Evolutionary conservation across 106 monocot genomes (phyloP), one percentile per base, ranked within the genome.

Genomic region (Agapanthus africanus): DNA sequence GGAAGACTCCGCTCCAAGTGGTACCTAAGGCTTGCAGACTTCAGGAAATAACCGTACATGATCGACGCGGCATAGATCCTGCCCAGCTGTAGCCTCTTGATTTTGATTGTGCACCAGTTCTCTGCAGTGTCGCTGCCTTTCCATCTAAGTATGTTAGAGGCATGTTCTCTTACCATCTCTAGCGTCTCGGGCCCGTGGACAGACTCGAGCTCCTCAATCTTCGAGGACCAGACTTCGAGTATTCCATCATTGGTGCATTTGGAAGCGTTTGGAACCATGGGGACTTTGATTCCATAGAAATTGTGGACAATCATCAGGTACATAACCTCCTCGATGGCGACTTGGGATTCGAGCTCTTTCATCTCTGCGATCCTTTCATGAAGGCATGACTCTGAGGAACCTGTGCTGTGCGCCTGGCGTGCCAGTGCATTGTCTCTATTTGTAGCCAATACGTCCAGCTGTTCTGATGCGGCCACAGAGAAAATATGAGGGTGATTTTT

Each of bases 401-500:
- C 88, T n/a, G 52, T 30, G 54, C 85, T 85, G 38, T n/a, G 68
- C 63, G 71, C 79, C 40, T 52, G 59, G 52, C 88, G 76, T 56
- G 68, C 74, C 63, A 85, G 60, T 40, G 88, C 77, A 44, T 69
- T 69, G 16, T 82, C 69, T 57, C 85, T 84, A 2, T 79, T 68
- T 13, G 63, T 57, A 59, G 79, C 71, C 69, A 89, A 56, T 63
- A 82, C 79, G 37, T 84, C 70, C 68, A 89, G 72, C 40, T 85
- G 79, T 27, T 82, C 52, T 31, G 63, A 52, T 40, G 75, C 81
- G 19, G 81, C 74, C 72, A 71, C 67, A 59, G 57, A 68, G 37
- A 89, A 85, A 59, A 79, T 72, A 64, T 85, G 79, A 54, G 84
- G 88, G 21, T 82, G 88, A 68, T 82, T 79, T 70, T 82, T 82